These are phyloP conservation scores for Fusarium secorum DNA, from an alignment of 2,329 filamentous ascomycete species.

Conservation along the genomic window DNA sequence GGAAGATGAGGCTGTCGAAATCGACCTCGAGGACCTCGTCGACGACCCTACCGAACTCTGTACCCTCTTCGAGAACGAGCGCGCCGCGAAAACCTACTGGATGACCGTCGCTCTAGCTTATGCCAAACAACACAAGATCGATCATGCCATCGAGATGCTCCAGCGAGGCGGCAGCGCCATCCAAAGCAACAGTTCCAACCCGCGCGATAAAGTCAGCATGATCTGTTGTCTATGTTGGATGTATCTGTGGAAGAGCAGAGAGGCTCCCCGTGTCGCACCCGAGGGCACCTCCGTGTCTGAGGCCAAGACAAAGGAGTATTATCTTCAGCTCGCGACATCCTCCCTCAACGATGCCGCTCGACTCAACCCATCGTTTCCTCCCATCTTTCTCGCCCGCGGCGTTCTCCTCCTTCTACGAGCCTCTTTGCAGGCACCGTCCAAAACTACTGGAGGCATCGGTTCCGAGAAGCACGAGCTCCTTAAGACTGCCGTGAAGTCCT, in stretches of 20 bases:
- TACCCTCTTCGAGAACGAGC: constrained; percentile 92
- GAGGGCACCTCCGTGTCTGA: constrained; percentile 73
- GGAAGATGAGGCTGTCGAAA: constrained; percentile 82
- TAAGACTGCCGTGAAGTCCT: constrained; percentile 87
- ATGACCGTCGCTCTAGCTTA: constrained; percentile 98
- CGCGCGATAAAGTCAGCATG: constrained; percentile 85
- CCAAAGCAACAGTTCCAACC: constrained; percentile 72
- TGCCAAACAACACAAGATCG: constrained; percentile 92
- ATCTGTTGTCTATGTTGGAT: constrained; percentile 89
- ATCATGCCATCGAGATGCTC: constrained; percentile 79
- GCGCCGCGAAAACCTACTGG: constrained; percentile 91
- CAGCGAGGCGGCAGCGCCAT: constrained; percentile 77
- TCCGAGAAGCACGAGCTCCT: constrained; percentile 80
- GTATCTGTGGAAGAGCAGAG: constrained; percentile 86
- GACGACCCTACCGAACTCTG: constrained; percentile 96
- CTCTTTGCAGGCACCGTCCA: constrained; percentile 80
- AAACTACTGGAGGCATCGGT: constrained; percentile 70
- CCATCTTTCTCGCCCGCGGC: constrained; percentile 88
- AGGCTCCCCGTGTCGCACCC: constrained; percentile 70
- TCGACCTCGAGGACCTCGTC: constrained; percentile 87
- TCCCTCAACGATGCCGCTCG: constrained; percentile 95
- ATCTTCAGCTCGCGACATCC: constrained; percentile 87
- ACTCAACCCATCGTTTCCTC: constrained; percentile 90
- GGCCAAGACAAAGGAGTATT: constrained; percentile 90
- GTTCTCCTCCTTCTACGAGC: constrained; percentile 88